Base-by-base conservation (phyloP, 768 basidiomycete species). In the Auriscalpium microsporum region DNA sequence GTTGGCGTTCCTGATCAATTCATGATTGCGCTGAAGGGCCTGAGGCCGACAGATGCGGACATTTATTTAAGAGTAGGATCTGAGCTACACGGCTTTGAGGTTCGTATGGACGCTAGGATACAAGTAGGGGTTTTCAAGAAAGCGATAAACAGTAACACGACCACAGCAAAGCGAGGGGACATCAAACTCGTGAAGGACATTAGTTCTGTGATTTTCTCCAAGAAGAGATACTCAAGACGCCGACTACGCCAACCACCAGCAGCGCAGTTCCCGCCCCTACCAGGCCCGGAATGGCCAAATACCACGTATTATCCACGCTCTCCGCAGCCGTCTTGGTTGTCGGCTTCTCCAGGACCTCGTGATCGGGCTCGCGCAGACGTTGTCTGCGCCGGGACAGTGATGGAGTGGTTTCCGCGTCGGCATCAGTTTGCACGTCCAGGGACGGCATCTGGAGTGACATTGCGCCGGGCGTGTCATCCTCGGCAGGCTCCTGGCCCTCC, bases 201-300 rank as follows among this genome's bases (percentile, higher is more conserved):
- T 52, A 69, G 23, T 58, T 63, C 58, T 71, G 71, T 23, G 63
- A 68, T 59, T 66, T 71, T 54, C 69, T 62, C 71, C 71, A 72
- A 10, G 70, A 68, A 38, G 87, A 87, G 66, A 91, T 80, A 58
- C 87, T 87, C 60, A 91, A 68, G 7, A 85, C 85, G 3, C 88
- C 87, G 19, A 90, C 83, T 37, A 87, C 83, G 0, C 86, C 86
- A 19, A 88, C 83, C 19, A 90, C 85, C 45, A 90, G 74, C 54
- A 91, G 65, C 45, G 89, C 89, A 19, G 88, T 90, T n/a, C 88
- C 89, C 23, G 88, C 89, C 9, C 89, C 89, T 8, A 91, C 82
- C 58, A 91, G 67, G 23, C 86, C 83, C 4, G 89, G 89, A 42
- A 91, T 72, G 57, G 88, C 87, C 49, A 90, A 62, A 62, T 88